A percentile compares a stretch with the other conserved stretches of the same genome.
Evolutionary conservation across 164 flowering plant species (phyloP).

Genomic region (Stephania cephalantha): DNA sequence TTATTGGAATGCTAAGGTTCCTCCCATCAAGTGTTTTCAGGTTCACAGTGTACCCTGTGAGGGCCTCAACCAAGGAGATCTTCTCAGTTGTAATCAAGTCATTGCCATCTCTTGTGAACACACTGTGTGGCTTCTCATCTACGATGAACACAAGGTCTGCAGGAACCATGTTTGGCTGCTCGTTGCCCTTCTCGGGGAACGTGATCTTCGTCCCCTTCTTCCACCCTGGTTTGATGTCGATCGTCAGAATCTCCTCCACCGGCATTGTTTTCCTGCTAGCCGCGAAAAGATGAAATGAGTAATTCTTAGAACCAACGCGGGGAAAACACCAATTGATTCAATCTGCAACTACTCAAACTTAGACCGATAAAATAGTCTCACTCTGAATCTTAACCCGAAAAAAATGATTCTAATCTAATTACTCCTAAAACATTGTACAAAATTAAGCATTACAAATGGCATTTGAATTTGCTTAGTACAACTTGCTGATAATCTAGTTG

Average conservation of each 20-base stretch:
- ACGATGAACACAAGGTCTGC: conserved; percentile 63
- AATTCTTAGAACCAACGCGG: too few relatives aligned
- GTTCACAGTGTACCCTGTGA: conserved; percentile 48
- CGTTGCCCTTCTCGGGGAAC: conserved; percentile 42
- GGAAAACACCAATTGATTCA: too few relatives aligned
- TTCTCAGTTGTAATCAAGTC: conserved; percentile 48
- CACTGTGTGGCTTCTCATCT: conserved; percentile 68
- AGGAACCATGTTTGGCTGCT: conserved; percentile 34
- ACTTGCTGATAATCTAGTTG: too few relatives aligned
- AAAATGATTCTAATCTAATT: too few relatives aligned
- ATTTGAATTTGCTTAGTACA: too few relatives aligned
- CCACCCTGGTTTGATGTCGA: conserved; percentile 75
- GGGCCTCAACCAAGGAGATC: conserved; percentile 51
- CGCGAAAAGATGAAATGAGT: too few relatives aligned
- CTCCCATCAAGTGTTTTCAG: conserved; percentile 65
- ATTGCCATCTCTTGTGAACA: conserved; percentile 61
- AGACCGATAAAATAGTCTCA: too few relatives aligned
- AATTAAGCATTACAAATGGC: too few relatives aligned
- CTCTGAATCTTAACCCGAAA: too few relatives aligned
- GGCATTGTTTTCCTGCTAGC: conserved; percentile 34
- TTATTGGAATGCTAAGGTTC: conserved; percentile 45
- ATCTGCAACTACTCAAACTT: too few relatives aligned
- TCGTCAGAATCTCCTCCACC: conserved; percentile 47
- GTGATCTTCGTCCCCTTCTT: conserved; percentile 79
- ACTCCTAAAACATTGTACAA: too few relatives aligned